Evolutionary conservation across 371 early-diverging fungal species (phyloP).

Genomic region (Mortierella sp.): DNA sequence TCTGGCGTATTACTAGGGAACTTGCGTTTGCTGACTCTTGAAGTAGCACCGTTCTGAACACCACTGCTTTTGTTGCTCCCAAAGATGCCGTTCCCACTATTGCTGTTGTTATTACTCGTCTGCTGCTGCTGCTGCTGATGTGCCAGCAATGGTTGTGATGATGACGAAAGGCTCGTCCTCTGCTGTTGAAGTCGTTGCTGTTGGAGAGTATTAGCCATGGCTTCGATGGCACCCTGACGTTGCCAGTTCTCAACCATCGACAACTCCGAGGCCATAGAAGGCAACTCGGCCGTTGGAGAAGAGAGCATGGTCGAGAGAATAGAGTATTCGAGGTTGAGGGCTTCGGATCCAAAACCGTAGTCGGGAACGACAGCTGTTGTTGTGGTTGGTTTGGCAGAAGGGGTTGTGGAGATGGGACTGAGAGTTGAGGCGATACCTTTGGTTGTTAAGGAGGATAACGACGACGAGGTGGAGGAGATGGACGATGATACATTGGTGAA

Average conservation of each 20-base stretch:
- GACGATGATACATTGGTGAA: slow-evolving; percentile 42
- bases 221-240: slow-evolving; percentile 41
- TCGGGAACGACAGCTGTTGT: slow-evolving; percentile 49
- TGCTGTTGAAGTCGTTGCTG: slow-evolving; percentile 48
- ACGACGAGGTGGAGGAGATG: slow-evolving; percentile 22
- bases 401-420: slow-evolving; percentile 3
- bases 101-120: slow-evolving; percentile 25
- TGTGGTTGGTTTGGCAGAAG: slow-evolving; percentile 21
- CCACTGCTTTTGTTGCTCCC: slow-evolving; percentile 62
- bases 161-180: no score
- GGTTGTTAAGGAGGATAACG: slow-evolving; percentile 30
- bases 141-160: slow-evolving; percentile 11
- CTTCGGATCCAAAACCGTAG: slow-evolving; percentile 83
- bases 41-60: background rate
- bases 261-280: slow-evolving; percentile 40
- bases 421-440: slow-evolving; percentile 22
- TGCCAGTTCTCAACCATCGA: slow-evolving; percentile 54
- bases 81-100: slow-evolving; percentile 69
- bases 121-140: slow-evolving; percentile 17
- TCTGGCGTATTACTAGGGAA: slow-evolving; percentile 59
- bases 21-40: slow-evolving; percentile 39
- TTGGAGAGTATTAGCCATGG: slow-evolving; percentile 39
- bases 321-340: slow-evolving; percentile 88
- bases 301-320: slow-evolving; percentile 87
- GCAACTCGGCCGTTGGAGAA: slow-evolving; percentile 47